Evolutionary conservation across 306 rosid species (phyloP), one percentile per base, ranked within the genome.

Genomic region (Phaseolus lunatus): DNA sequence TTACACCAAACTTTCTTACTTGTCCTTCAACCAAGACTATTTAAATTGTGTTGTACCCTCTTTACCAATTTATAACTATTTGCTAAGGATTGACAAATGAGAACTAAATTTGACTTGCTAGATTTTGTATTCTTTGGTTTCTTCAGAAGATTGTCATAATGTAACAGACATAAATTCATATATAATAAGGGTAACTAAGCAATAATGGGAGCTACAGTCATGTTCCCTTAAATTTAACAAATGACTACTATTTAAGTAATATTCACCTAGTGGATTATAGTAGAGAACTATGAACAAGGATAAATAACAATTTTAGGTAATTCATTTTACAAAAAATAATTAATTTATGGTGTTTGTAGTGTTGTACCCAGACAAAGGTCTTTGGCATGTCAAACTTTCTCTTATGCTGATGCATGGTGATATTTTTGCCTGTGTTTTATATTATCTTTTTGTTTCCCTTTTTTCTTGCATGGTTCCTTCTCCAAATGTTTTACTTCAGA

Each of bases 171-270:
- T 27, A 9, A 43, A 57, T 22, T 73, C 78, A 57, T 53, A 1
- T 5, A n/a, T n/a, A 53, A 53, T 12, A 20, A 53, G n/a, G n/a
- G n/a, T n/a, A n/a, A n/a, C n/a, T n/a, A n/a, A n/a, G n/a, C n/a
- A n/a, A n/a, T n/a, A n/a, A 20, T 56, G 33, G 19, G n/a, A 57
- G 64, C 35, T 23, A 11, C 64, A 57, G 12, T 23, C 57, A 11
- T 80, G 66, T 54, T 80, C 69, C 61, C 63, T 74, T 61, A 56
- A 66, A 33, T 70, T 70, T 67, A 52, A 24, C 62, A 58, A 5
- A 26, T 5, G 37, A 13, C 19, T 58, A 13, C 39, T 58, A 19
- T 26, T 58, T 57, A 23, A 24, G 64, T 13, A 23, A 57, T 24
- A 57, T 26, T 57, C 64, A 57, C 35, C n/a, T 18, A 57, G 64